Evolutionary conservation across 2,329 filamentous ascomycete species (phyloP), one percentile per base, ranked within the genome.

Genomic region (Cordyceps tenuipes): DNA sequence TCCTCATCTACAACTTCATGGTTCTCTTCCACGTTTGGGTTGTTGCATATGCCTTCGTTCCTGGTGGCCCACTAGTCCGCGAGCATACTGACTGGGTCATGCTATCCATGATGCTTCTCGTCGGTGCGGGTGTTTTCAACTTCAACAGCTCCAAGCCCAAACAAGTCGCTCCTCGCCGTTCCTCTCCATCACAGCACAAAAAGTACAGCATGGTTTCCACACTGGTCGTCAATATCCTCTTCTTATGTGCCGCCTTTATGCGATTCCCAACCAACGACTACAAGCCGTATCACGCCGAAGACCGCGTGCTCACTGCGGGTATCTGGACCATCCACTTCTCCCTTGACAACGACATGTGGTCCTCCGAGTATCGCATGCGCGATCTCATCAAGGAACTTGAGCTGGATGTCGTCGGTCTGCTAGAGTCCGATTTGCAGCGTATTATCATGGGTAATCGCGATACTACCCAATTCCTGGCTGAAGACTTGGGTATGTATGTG

Each of bases 401-500:
- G 74, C 78, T 99, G n/a, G 94, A 99, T 69, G 90, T 99, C 5
- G 83, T 99, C 51, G 94, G 94, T n/a, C 82, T 99, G 21, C 82
- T 99, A 0, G 94, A 99, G 74, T 89, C 88, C 0, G 94, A 99
- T 71, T 82, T 90, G 41, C 94, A 99, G 76, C 90, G 93, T 66
- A 96, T 99, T 76, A 99, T 99, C 78, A 99, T 97, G 94, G 94
- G 94, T 69, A 99, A 97, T 76, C 89, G 94, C 65, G 94, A 99
- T 71, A 89, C 90, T 9, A 97, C 94, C 1, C 94, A 97, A 71
- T 95, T 90, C 75, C 82, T 99, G 9, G 92, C 94, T 21, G 93
- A 97, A 72, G 92, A 99, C 66, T 82, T 99, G 12, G 94, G 94
- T 67, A 99, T 99, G 94, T 99, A 97, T 70, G 92, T 95, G 54